phyloP scores from a whole-genome alignment of 163 green algal species.

The Scenedesmus sp. region DNA sequence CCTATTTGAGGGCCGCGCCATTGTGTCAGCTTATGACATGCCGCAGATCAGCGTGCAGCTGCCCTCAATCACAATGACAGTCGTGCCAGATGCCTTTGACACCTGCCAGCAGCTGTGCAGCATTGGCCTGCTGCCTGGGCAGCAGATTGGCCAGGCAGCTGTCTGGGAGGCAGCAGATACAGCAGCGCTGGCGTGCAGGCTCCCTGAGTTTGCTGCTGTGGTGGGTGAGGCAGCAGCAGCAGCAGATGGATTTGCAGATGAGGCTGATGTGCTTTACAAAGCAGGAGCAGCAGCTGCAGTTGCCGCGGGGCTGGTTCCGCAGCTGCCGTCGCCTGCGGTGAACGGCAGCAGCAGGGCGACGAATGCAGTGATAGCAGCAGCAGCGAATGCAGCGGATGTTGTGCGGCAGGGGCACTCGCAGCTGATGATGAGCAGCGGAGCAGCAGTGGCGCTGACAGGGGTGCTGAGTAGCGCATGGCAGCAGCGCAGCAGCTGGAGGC shows the following conservation, averaged over 20 bases:
- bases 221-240: conserved; percentile 6
- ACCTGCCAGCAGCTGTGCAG: neutral
- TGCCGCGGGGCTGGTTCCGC: conserved; percentile 17
- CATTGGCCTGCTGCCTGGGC: conserved; percentile 53
- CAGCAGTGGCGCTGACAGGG: neutral
- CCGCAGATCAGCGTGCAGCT: conserved; percentile 69
- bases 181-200: conserved; percentile 35
- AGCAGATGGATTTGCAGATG: neutral
- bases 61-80: conserved; percentile 56
- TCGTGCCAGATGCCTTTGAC: conserved; percentile 10
- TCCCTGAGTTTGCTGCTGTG: conserved; percentile 28
- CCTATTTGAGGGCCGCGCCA: conserved; percentile 96
- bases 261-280: conserved; percentile 10
- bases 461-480: conserved; percentile 37
- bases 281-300: conserved; percentile 26
- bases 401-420: conserved; percentile 9
- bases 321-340: neutral
- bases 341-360: neutral
- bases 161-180: conserved; percentile 60
- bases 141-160: conserved; percentile 43
- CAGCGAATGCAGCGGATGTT: conserved; percentile 17
- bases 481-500: conserved; percentile 18
- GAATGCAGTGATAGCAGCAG: conserved; percentile 5
- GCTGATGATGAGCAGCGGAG: conserved; percentile 26
- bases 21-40: conserved; percentile 94